These are phyloP conservation scores for Boletus rubroflammeus DNA, from an alignment of 768 basidiomycete species.

Conservation along the genomic window DNA sequence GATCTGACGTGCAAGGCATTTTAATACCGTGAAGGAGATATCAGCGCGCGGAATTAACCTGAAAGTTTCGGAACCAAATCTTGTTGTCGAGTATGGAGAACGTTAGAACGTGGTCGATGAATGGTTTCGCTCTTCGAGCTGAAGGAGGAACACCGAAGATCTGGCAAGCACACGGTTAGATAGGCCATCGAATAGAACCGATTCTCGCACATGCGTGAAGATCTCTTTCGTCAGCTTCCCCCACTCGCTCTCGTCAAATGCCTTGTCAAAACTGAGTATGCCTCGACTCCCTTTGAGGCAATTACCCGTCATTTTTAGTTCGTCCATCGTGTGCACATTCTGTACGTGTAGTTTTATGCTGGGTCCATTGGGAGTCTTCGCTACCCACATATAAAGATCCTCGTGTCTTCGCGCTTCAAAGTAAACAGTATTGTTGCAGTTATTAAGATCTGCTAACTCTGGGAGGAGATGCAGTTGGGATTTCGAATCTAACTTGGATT, in stretches of 20 bases:
- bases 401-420: conserved; percentile 96
- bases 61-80: conserved; percentile 99
- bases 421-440: conserved; percentile 96
- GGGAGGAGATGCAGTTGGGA: conserved; percentile 89
- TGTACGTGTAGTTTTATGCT: conserved; percentile 97
- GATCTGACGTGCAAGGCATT: conserved; percentile 51
- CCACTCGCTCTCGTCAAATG: conserved; percentile 87
- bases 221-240: conserved; percentile 86
- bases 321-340: conserved; percentile 99
- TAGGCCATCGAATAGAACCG: not conserved
- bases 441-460: conserved; percentile 94
- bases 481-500: conserved; percentile 97
- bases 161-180: conserved; percentile 39
- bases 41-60: conserved; percentile 48
- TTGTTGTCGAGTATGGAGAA: conserved; percentile 95
- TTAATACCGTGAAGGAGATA: not conserved
- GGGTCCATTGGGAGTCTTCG: conserved; percentile 96
- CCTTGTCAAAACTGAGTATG: conserved; percentile 86
- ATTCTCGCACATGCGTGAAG: conserved; percentile 75
- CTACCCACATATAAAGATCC: conserved; percentile 95
- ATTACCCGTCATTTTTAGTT: conserved; percentile 99
- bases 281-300: conserved; percentile 95
- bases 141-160: conserved; percentile 92
- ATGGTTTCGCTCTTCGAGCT: conserved; percentile 92
- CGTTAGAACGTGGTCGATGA: conserved; percentile 95